These are phyloP conservation scores for Aureobasidium uvarum DNA, from an alignment of 2,329 filamentous ascomycete species.

Conservation along the genomic window DNA sequence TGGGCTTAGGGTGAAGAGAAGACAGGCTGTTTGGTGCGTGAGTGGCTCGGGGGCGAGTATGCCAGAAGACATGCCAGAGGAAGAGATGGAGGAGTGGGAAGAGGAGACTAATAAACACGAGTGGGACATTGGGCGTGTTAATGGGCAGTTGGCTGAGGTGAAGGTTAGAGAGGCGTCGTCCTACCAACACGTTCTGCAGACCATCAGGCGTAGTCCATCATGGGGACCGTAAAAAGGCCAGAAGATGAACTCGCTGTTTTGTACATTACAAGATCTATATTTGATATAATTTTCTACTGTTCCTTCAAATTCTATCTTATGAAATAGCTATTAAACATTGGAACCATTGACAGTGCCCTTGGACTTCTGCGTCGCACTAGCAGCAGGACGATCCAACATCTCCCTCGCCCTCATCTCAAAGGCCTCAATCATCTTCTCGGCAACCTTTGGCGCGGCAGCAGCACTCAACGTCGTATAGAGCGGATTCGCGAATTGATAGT, in stretches of 20 bases:
- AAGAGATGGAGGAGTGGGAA: not conserved
- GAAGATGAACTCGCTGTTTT: not conserved
- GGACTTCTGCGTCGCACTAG: not conserved
- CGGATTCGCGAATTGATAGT: slow-evolving; percentile 86
- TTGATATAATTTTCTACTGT: too few species aligned
- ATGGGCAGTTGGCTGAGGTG: not conserved
- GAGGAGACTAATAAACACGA: not conserved
- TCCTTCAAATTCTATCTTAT: too few species aligned
- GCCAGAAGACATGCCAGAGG: not conserved
- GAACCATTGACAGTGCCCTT: not conserved
- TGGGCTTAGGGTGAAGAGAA: not conserved
- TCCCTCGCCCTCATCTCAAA: slow-evolving; percentile 78
- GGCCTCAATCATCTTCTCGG: slow-evolving; percentile 84
- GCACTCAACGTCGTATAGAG: slow-evolving; percentile 79
- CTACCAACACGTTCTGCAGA: not conserved
- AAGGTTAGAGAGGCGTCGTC: not conserved
- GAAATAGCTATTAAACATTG: not conserved
- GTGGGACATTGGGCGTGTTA: not conserved
- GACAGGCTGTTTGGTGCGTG: not conserved
- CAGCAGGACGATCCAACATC: slow-evolving; percentile 42
- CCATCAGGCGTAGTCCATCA: not conserved
- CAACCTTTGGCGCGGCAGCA: slow-evolving; percentile 79
- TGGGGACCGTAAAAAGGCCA: not conserved
- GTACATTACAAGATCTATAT: not conserved
- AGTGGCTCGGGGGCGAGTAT: not conserved